These are phyloP conservation scores for Colletotrichum incanum DNA, from an alignment of 2,329 filamentous ascomycete genomes.

Conservation along the genomic window DNA sequence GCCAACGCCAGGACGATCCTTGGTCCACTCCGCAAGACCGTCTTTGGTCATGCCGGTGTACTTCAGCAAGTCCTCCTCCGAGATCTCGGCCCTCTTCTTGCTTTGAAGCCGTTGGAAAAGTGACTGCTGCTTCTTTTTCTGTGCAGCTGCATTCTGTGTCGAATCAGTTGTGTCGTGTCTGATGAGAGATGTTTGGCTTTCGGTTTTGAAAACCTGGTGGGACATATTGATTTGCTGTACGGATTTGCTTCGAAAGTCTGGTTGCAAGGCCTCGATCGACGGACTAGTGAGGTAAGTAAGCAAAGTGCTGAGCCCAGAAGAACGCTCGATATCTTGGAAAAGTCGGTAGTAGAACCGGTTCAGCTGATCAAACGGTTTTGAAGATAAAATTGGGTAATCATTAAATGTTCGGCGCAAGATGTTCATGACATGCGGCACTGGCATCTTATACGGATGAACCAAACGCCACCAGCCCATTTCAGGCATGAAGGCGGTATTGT, in stretches of 20 bases:
- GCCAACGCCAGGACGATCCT: conserved; percentile 56
- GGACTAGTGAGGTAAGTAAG: neutral
- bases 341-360: neutral
- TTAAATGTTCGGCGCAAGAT: neutral
- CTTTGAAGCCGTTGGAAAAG: conserved; percentile 52
- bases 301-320: neutral
- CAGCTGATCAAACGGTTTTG: neutral
- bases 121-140: conserved; percentile 46
- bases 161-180: neutral
- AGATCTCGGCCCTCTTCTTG: conserved; percentile 51
- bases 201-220: neutral
- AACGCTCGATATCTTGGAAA: neutral
- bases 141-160: neutral
- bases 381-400: neutral
- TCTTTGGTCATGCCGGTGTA: conserved; percentile 57
- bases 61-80: conserved; percentile 58
- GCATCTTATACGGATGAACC: neutral
- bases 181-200: conserved; percentile 8
- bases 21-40: conserved; percentile 54
- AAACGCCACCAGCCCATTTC: neutral
- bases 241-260: neutral
- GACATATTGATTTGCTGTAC: neutral
- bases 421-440: neutral
- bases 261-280: neutral
- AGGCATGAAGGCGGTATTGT: neutral